A percentile compares a stretch with the other conserved stretches of the same genome.
Conservation (phyloP, 768 basidiomycete species). For the Tricholoma sp. region DNA sequence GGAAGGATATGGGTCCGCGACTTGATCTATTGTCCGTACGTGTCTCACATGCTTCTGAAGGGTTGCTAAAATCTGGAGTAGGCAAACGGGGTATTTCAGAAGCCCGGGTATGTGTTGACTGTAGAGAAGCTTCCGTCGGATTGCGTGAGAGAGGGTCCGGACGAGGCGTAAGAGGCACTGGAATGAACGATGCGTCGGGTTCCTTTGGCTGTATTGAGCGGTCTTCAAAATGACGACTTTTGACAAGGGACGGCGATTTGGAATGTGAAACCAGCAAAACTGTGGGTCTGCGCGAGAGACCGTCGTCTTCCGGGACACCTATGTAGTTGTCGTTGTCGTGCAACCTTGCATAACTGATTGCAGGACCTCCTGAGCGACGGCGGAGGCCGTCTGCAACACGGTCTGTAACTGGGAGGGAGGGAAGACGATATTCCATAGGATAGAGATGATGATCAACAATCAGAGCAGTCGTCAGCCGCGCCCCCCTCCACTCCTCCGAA, state of each 20-base stretch:
- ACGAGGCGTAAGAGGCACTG: slow-evolving; percentile 12
- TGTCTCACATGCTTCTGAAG: not conserved
- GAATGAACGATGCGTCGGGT: not conserved
- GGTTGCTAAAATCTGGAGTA: slow-evolving; percentile 14
- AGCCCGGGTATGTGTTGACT: not conserved
- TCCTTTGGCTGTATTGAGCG: not conserved
- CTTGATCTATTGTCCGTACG: not conserved
- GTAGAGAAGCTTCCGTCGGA: slow-evolving; percentile 1
- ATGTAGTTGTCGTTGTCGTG: not conserved
- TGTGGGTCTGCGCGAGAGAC: not conserved
- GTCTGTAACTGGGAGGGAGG: slow-evolving; percentile 1
- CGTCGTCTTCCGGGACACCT: not conserved
- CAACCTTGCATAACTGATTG: not conserved
- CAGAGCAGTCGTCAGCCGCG: slow-evolving; percentile 7
- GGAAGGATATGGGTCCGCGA: slow-evolving; percentile 5
- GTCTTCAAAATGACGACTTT: not conserved
- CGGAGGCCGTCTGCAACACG: slow-evolving; percentile 2
- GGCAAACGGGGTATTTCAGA: slow-evolving; percentile 13
- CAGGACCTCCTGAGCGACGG: slow-evolving; percentile 9
- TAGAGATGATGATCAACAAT: not conserved
- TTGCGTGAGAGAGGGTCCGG: slow-evolving; percentile 8
- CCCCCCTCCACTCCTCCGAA: not conserved
- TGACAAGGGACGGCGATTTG: not conserved
- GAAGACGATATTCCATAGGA: slow-evolving; percentile 6
- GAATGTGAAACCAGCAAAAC: not conserved